Evolutionary conservation across 1,284 basidiomycete species (phyloP).

Genomic region (Caloboletus firmus): DNA sequence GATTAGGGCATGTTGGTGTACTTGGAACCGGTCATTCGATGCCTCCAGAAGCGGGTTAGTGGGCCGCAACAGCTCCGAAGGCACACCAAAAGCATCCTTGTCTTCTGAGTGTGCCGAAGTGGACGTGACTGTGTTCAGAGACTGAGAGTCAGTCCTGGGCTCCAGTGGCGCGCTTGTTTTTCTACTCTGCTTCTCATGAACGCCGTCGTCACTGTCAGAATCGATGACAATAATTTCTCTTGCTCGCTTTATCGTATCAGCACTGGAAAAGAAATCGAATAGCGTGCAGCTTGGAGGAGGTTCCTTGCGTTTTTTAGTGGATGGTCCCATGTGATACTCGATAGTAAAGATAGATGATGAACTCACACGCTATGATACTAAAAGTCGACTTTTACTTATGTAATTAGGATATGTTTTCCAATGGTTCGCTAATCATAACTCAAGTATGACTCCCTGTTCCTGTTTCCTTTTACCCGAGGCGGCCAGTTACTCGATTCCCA

Average conservation of each 20-base stretch:
- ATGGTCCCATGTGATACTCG: constrained; percentile 28
- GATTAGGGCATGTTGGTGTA: not conserved
- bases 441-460: too few species aligned
- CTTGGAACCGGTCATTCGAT: not conserved
- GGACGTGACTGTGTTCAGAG: not conserved
- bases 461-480: too few species aligned
- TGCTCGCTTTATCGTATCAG: constrained; percentile 25
- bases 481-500: too few species aligned
- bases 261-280: constrained; percentile 49
- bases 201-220: constrained; percentile 51
- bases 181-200: constrained; percentile 1
- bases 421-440: too few species aligned
- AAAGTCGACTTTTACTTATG: not conserved
- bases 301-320: constrained; percentile 45
- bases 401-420: not conserved
- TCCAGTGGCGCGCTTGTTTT: not conserved
- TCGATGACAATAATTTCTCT: constrained; percentile 59
- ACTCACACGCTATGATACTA: not conserved
- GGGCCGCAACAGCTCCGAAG: constrained; percentile 28
- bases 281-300: constrained; percentile 44
- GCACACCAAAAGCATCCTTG: constrained; percentile 30
- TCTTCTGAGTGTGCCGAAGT: constrained; percentile 9
- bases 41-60: not conserved
- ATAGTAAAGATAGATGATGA: not conserved
- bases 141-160: not conserved